Conservation (phyloP, 2,329 filamentous ascomycete species). For the Thermomyces lanuginosus region DNA sequence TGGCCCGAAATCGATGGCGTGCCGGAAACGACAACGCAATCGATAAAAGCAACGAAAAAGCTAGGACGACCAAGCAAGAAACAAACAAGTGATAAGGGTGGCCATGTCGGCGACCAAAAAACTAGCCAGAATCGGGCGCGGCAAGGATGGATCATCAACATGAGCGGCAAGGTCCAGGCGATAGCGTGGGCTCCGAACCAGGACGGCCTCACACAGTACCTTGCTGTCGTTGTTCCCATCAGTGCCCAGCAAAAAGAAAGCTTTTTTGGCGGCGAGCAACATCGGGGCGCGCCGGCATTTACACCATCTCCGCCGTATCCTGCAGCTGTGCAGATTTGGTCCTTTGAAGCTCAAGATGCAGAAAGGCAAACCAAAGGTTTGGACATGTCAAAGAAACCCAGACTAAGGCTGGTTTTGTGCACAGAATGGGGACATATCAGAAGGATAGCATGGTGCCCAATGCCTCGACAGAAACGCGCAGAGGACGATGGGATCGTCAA, state of each 20-base stretch:
- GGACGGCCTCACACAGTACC: constrained; percentile 35
- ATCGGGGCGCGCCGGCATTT: constrained; percentile 33
- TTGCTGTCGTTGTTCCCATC: constrained; percentile 34
- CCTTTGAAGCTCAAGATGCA: constrained; percentile 27
- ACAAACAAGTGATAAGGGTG: constrained; percentile 5
- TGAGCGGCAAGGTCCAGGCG: constrained; percentile 38
- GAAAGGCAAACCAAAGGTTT: constrained; percentile 22
- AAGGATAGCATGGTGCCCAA: constrained; percentile 41
- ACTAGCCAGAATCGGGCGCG: constrained; percentile 13
- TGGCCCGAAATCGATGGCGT: too few species aligned
- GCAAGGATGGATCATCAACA: constrained; percentile 39
- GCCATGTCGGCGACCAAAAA: constrained; percentile 4
- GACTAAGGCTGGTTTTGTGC: constrained; percentile 36
- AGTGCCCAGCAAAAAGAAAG: constrained; percentile 20
- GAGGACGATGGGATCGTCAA: constrained; percentile 15
- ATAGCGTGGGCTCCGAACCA: constrained; percentile 32
- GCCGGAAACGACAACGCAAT: constrained; percentile 6
- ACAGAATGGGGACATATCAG: constrained; percentile 41
- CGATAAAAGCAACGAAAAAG: constrained; percentile 1
- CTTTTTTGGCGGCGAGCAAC: constrained; percentile 14
- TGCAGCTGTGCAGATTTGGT: constrained; percentile 43
- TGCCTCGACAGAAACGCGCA: constrained; percentile 18
- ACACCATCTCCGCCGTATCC: constrained; percentile 32
- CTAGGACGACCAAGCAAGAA: constrained; percentile 7
- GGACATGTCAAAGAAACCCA: constrained; percentile 29